phyloP scores from a whole-genome alignment of 305 asterid species.

The Rubia tinctorum region DNA sequence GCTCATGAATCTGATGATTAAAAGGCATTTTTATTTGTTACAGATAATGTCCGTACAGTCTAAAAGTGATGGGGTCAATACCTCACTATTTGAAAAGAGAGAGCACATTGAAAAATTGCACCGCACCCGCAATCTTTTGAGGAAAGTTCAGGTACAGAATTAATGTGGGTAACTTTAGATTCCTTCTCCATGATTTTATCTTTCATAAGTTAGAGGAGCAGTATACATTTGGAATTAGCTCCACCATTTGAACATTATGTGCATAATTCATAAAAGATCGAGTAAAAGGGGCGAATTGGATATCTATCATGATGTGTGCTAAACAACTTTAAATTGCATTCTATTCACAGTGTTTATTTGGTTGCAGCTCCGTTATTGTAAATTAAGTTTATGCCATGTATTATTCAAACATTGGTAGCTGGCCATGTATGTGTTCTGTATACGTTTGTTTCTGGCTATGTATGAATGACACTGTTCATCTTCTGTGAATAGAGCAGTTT shows the following conservation, averaged over 20 bases:
- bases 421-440: conserved; percentile 25
- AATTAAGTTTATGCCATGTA: conserved; percentile 10
- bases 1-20: conserved; percentile 16
- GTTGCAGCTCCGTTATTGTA: not conserved
- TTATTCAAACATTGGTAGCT: conserved; percentile 21
- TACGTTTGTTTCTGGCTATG: conserved; percentile 18
- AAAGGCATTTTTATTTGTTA: conserved; percentile 19
- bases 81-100: conserved; percentile 89
- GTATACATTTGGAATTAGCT: not conserved
- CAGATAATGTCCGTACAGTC: conserved; percentile 96
- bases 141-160: conserved; percentile 84
- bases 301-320: not conserved
- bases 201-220: not conserved
- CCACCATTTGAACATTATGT: not conserved
- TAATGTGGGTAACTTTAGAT: not conserved
- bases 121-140: conserved; percentile 84
- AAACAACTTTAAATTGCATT: not conserved
- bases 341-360: not conserved
- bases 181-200: not conserved
- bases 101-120: conserved; percentile 96
- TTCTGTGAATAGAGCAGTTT: conserved; percentile 74
- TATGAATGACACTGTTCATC: conserved; percentile 36
- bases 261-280: not conserved
- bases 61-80: conserved; percentile 91
- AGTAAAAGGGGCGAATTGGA: not conserved